phyloP scores from a whole-genome alignment of 306 rosid species.

The Gillenia trifoliata region DNA sequence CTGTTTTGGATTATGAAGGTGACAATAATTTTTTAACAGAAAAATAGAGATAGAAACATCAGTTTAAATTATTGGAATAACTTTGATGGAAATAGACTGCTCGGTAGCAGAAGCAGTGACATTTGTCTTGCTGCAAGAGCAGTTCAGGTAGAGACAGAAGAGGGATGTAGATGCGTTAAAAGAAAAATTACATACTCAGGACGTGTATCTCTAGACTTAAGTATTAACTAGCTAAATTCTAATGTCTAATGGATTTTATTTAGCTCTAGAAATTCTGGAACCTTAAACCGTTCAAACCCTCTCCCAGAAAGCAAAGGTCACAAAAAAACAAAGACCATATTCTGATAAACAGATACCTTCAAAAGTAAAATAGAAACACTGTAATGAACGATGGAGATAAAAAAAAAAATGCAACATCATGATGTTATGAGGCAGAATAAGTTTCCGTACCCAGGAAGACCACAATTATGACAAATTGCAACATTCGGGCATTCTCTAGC shows the following conservation, averaged over 20 bases:
- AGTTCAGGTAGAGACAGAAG: background rate
- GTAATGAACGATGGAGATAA: background rate
- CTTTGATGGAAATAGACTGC: background rate
- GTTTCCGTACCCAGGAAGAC: conserved; percentile 82
- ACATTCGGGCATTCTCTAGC: conserved; percentile 99
- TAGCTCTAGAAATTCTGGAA: background rate
- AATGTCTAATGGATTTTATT: background rate
- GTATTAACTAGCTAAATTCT: background rate
- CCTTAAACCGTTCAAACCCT: background rate
- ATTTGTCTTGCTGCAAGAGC: background rate
- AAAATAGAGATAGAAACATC: background rate
- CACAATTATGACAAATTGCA: conserved; percentile 94
- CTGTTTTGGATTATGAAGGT: background rate
- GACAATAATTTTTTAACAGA: background rate
- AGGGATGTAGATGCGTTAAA: background rate
- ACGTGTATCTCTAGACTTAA: background rate
- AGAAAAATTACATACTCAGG: background rate
- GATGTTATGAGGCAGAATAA: conserved; percentile 7
- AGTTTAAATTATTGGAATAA: background rate
- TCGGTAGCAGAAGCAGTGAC: background rate
- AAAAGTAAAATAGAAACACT: background rate
- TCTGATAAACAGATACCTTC: background rate
- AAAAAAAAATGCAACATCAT: background rate
- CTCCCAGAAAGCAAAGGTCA: background rate
- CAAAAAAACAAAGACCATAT: background rate